These are phyloP conservation scores for Passalora sequoiae DNA, from an alignment of 2,329 filamentous ascomycete genomes.

Conservation along the genomic window DNA sequence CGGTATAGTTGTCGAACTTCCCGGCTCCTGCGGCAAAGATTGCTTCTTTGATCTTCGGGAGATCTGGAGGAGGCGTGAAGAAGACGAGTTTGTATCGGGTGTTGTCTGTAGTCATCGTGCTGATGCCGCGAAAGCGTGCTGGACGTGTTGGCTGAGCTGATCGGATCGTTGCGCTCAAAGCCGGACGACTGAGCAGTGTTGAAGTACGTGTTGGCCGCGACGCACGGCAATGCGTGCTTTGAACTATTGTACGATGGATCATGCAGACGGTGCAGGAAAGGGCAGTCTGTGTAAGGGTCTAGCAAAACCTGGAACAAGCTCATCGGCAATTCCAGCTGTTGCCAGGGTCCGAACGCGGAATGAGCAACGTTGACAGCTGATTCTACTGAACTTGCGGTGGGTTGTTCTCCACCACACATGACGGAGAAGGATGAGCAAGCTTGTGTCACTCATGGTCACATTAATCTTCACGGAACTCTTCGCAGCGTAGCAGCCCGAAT, in stretches of 20 bases:
- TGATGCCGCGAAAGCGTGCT: background rate
- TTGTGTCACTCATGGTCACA: too few relatives aligned
- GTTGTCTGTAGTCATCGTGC: too few relatives aligned
- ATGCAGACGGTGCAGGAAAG: background rate
- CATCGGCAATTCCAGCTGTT: background rate
- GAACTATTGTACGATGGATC: background rate
- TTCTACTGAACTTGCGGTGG: background rate
- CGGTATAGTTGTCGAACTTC: constrained; percentile 40
- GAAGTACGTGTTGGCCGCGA: background rate
- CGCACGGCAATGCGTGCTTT: background rate
- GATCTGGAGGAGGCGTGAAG: constrained; percentile 38
- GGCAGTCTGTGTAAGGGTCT: too few relatives aligned
- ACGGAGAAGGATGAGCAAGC: too few relatives aligned
- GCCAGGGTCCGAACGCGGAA: too few relatives aligned
- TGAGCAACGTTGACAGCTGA: too few relatives aligned
- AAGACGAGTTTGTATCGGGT: constrained; percentile 43
- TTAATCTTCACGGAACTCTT: too few relatives aligned
- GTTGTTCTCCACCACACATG: background rate
- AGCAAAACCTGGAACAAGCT: background rate
- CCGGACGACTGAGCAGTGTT: background rate
- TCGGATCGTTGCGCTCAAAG: background rate
- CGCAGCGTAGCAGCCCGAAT: too few relatives aligned
- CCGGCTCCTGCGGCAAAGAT: constrained; percentile 46
- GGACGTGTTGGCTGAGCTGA: background rate
- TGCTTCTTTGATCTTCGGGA: constrained; percentile 39